Evolutionary conservation across 176 grass and related monocot genomes (phyloP), one percentile per base, ranked within the genome.

Genomic region (Areca catechu): DNA sequence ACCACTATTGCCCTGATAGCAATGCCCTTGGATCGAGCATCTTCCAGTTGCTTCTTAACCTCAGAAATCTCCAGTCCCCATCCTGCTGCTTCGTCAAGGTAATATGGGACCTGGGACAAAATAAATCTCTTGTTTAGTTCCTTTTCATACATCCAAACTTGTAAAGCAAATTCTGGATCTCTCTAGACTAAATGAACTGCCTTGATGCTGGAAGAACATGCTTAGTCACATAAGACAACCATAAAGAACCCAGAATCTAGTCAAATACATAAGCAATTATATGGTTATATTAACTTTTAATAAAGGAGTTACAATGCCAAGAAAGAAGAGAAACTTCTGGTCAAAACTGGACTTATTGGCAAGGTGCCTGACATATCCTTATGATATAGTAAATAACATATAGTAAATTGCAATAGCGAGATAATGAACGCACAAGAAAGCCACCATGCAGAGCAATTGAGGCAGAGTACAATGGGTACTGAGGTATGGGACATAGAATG

Each of bases 401-500:
- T 43, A 43, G 2, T 12, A 14, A 43, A 14, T 43, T 43, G 12
- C 9, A 43, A 43, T 43, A 43, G 34, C 34, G 12, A 12, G 7
- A 5, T 43, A 12, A 70, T 17, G 34, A 68, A 86, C 72, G 65
- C 80, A 93, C 83, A 78, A 83, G 79, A 75, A 76, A 77, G 14
- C 67, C 83, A 3, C 83, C 83, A 65, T 58, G 74, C 65, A 93
- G 76, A 65, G 66, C 28, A 30, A 93, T 75, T 48, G 57, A 78
- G 20, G 58, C 81, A 52, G 61, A 83, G 73, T 87, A 86, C 58
- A 92, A 71, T 20, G 80, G 85, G 58, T 92, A 84, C 57, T 78
- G 85, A 74, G 88, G 88, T 53, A 87, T 57, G 68, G 88, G 88
- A 61, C 76, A 83, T 34, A 93, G 83, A 56, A 93, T 87, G 30